Evolutionary conservation across 768 basidiomycete species (phyloP).

Genomic region (Sporobolomyces phaffii): DNA sequence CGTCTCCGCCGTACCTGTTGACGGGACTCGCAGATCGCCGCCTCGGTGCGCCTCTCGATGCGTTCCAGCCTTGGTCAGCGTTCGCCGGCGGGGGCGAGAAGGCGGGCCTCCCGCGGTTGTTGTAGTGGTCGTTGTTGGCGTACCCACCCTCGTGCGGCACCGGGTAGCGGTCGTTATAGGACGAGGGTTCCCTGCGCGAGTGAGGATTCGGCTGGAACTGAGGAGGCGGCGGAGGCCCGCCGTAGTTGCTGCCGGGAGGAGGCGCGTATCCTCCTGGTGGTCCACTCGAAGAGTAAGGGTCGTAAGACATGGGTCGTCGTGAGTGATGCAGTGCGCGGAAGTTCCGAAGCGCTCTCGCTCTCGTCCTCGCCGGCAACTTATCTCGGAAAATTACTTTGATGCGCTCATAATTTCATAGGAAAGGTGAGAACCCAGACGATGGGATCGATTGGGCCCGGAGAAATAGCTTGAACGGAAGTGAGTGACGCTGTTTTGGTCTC

Average conservation of each 20-base stretch:
- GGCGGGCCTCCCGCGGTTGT: not conserved
- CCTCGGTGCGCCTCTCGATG: not conserved
- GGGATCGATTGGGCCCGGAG: too few relatives aligned
- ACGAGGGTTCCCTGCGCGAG: not conserved
- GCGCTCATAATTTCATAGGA: too few relatives aligned
- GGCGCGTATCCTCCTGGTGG: slow-evolving; percentile 7
- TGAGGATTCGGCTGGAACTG: slow-evolving; percentile 7
- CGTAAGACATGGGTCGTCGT: not conserved
- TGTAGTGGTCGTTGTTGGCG: not conserved
- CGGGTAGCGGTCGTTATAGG: not conserved
- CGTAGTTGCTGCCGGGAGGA: not conserved
- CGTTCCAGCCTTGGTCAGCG: not conserved
- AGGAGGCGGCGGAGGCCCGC: not conserved
- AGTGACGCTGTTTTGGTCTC: too few relatives aligned
- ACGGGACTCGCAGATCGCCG: not conserved
- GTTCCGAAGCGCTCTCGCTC: too few relatives aligned
- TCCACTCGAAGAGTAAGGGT: not conserved
- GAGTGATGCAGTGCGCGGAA: not conserved
- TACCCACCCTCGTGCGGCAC: not conserved
- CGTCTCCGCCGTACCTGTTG: not conserved
- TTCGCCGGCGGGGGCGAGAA: not conserved
- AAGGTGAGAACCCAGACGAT: too few relatives aligned
- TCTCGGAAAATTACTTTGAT: too few relatives aligned
- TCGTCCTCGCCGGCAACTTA: too few relatives aligned
- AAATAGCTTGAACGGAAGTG: too few relatives aligned